Base-by-base conservation (phyloP, 495 filamentous ascomycete species). In the Podospora comata region DNA sequence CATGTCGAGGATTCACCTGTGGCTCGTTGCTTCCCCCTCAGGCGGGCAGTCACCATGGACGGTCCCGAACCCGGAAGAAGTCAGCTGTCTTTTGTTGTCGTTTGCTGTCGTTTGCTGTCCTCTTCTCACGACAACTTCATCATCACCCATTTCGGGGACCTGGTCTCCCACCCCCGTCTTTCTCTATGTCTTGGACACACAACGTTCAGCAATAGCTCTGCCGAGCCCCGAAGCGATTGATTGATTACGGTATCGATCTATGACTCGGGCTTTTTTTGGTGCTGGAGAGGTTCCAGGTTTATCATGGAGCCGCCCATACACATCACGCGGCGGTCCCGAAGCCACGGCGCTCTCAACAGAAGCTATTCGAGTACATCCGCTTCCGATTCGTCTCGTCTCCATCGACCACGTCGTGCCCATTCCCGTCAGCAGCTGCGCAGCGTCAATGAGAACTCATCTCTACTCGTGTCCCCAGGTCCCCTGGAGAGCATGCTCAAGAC, bases 401-500 rank as follows among this genome's bases (percentile, higher is more conserved):
- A 39, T 23, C 19, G 26, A 58, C 44, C 54, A 57, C 72, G 54
- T 26, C 13, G 9, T 54, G 64, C 30, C 64, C 39, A 65, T 66
- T 23, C 59, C 62, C 60, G 64, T 70, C 71, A 63, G 48, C 78
- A 79, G 4, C 77, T 81, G 15, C 75, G 77, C 53, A 77, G 72
- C 57, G 71, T 78, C 11, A 78, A 79, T 26, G 77, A 79, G 60
- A 79, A 78, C 55, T 63, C 71, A 0, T 75, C 76, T 20, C 70
- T 81, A 59, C 68, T 83, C 13, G 71, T 74, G 39, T 83, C 81
- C 0, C 82, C 79, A n/a, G 81, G 79, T 0, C 80, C 82, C 6
- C 65, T 83, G 26, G 80, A 85, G 68, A 85, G 86, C 74, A 91
- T 92, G 89, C 83, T 92, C 56, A 90, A 84, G 74, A 91, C 85